phyloP scores from a whole-genome alignment of 305 asterid species.

The Rubia balearica region DNA sequence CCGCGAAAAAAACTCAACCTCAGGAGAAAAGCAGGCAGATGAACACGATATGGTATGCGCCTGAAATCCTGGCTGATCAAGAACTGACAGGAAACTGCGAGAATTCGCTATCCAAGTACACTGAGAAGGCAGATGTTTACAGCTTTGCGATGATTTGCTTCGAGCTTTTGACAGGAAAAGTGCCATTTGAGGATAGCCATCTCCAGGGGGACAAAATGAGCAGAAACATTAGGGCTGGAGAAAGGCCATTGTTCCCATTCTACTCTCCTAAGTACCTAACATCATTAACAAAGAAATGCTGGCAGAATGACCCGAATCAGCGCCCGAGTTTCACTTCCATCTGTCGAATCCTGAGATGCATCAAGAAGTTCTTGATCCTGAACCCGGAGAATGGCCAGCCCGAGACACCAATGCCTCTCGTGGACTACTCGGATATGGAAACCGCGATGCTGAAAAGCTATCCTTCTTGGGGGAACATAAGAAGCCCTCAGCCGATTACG shows the following conservation, averaged over 20 bases:
- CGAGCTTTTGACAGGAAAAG: conserved; percentile 76
- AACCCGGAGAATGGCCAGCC: conserved; percentile 63
- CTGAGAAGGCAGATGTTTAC: conserved; percentile 72
- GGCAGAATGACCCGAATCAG: conserved; percentile 68
- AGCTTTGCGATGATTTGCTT: conserved; percentile 94
- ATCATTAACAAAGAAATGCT: conserved; percentile 68
- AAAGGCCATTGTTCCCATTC: conserved; percentile 84
- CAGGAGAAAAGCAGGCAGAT: conserved; percentile 31
- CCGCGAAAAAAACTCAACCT: conserved; percentile 28
- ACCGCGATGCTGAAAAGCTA: conserved; percentile 30
- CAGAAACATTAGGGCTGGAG: conserved; percentile 78
- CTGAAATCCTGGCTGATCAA: conserved; percentile 69
- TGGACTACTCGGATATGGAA: conserved; percentile 61
- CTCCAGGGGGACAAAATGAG: conserved; percentile 88
- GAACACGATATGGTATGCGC: conserved; percentile 63
- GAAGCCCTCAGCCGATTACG: conserved; percentile 23
- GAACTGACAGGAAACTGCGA: conserved; percentile 27
- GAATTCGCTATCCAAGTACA: conserved; percentile 20
- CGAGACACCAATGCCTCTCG: conserved; percentile 45
- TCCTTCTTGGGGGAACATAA: conserved; percentile 22
- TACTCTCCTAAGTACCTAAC: conserved; percentile 66
- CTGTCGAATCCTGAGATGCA: conserved; percentile 63
- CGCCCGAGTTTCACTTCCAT: conserved; percentile 71
- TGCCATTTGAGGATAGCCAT: conserved; percentile 81
- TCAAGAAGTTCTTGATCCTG: conserved; percentile 62